Evolutionary conservation across 2,329 filamentous ascomycete genomes (phyloP).

Genomic region (Talaromyces sp.): DNA sequence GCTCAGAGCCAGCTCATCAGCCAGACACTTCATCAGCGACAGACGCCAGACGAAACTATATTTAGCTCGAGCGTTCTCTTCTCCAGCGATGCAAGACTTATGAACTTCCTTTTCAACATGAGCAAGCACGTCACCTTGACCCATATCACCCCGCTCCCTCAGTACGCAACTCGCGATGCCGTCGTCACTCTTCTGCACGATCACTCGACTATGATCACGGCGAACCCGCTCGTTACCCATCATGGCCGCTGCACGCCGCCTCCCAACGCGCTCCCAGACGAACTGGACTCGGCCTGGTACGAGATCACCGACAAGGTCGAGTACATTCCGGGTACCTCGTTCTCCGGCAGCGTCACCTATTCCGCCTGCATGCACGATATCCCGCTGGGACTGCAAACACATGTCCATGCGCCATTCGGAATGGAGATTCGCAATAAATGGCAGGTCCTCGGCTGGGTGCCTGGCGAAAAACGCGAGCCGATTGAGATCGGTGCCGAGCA

Average conservation of each 20-base stretch:
- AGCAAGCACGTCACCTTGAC: constrained; percentile 63
- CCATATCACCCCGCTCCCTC: constrained; percentile 69
- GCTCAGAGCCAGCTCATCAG: neutral
- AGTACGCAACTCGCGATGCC: constrained; percentile 59
- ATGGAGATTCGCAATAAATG: constrained; percentile 74
- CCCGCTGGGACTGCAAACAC: constrained; percentile 68
- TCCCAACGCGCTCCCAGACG: constrained; percentile 60
- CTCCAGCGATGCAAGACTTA: neutral
- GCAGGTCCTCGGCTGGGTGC: constrained; percentile 67
- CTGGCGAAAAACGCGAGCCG: constrained; percentile 63
- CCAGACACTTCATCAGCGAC: neutral
- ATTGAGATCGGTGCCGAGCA: constrained; percentile 61
- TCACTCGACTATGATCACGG: constrained; percentile 75
- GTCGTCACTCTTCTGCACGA: constrained; percentile 70
- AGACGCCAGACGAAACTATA: neutral
- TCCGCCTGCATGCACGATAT: constrained; percentile 75
- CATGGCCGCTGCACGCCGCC: constrained; percentile 64
- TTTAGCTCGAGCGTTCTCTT: neutral
- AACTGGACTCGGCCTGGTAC: constrained; percentile 70
- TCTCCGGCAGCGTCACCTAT: constrained; percentile 65
- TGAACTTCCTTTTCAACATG: constrained; percentile 1
- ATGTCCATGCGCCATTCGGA: constrained; percentile 78
- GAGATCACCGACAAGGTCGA: constrained; percentile 69
- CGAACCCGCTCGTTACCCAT: constrained; percentile 75
- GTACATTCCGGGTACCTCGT: constrained; percentile 63